phyloP scores from a whole-genome alignment of 306 rosid species.

The Amphicarpaea edgeworthii region DNA sequence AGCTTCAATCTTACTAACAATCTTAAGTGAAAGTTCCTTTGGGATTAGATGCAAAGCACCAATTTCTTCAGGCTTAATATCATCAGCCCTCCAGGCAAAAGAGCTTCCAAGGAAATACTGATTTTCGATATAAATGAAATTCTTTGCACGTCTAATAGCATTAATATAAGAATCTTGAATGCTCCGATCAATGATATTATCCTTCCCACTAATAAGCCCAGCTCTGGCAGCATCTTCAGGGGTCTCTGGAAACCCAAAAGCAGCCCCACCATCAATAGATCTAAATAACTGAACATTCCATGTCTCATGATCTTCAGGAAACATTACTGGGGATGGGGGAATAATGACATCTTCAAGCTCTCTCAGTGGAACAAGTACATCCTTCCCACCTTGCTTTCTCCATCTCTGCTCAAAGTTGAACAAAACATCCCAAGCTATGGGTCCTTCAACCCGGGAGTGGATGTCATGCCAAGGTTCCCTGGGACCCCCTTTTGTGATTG shows the following conservation, averaged over 20 bases:
- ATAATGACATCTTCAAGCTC: conserved; percentile 67
- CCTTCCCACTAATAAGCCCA: conserved; percentile 79
- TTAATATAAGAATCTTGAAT: conserved; percentile 78
- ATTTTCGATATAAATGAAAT: conserved; percentile 75
- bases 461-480: conserved; percentile 87
- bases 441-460: conserved; percentile 82
- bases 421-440: conserved; percentile 82
- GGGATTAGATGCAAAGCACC: conserved; percentile 76
- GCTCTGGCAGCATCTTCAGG: conserved; percentile 81
- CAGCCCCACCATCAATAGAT: conserved; percentile 84
- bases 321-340: conserved; percentile 75
- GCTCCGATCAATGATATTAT: conserved; percentile 75
- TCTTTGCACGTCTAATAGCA: conserved; percentile 78
- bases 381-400: conserved; percentile 85
- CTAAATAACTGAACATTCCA: conserved; percentile 85
- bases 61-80: conserved; percentile 70
- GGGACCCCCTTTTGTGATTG: conserved; percentile 76
- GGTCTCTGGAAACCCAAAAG: conserved; percentile 80
- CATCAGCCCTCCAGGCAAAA: conserved; percentile 61
- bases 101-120: conserved; percentile 84
- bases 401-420: conserved; percentile 82
- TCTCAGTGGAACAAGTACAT: conserved; percentile 60
- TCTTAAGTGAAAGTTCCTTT: conserved; percentile 77
- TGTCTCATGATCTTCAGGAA: conserved; percentile 67
- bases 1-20: conserved; percentile 74